phyloP scores from a whole-genome alignment of 225 moss, liverwort and hornwort genomes.

The Physcomitrellopsis africana region DNA sequence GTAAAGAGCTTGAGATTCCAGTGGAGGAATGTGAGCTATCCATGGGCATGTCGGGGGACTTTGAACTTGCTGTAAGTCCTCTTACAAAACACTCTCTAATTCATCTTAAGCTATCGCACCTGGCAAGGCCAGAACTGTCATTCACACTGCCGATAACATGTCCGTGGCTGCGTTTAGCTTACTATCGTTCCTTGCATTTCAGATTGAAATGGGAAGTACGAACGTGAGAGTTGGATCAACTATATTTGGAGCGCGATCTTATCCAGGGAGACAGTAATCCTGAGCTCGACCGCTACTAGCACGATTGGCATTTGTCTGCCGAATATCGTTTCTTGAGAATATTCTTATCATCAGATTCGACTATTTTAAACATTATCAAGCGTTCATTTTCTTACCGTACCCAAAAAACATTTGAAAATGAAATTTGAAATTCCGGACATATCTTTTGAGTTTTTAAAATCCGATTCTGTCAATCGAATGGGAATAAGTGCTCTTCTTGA shows the following conservation, averaged over 20 bases:
- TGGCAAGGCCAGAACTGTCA: background rate
- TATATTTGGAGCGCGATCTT: slow-evolving; percentile 85
- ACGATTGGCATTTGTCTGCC: too few relatives aligned
- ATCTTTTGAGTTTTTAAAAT: too few relatives aligned
- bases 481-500: too few relatives aligned
- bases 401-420: too few relatives aligned
- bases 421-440: too few relatives aligned
- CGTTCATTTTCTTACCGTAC: too few relatives aligned
- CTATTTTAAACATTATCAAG: too few relatives aligned
- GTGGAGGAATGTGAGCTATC: slow-evolving; percentile 81
- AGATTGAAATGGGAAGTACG: slow-evolving; percentile 92
- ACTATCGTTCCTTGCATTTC: slow-evolving; percentile 21
- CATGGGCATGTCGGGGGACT: slow-evolving; percentile 98
- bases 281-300: background rate
- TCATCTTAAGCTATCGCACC: background rate
- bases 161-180: slow-evolving; percentile 8
- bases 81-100: background rate
- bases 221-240: slow-evolving; percentile 84
- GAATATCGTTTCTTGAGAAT: too few relatives aligned
- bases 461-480: too few relatives aligned
- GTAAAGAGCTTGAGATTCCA: slow-evolving; percentile 74
- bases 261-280: slow-evolving; percentile 58
- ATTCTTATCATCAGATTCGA: too few relatives aligned
- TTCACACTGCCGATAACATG: background rate
- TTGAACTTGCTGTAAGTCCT: slow-evolving; percentile 77